Evolutionary conservation across 2,329 filamentous ascomycete genomes (phyloP).

Genomic region (Sporothrix luriei): DNA sequence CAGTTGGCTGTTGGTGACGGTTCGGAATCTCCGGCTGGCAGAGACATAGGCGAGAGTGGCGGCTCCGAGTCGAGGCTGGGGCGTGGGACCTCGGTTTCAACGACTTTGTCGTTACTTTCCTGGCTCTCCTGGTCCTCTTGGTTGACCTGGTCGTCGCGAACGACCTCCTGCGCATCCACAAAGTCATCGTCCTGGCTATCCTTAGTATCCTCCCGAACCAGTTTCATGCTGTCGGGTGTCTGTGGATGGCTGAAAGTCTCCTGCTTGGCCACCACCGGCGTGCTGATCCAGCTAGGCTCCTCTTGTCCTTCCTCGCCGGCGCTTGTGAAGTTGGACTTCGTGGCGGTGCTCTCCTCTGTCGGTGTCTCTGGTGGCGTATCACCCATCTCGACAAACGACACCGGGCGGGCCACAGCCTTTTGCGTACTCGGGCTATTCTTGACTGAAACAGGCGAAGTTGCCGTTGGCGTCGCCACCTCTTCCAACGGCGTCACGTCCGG

Average conservation of each 20-base stretch:
- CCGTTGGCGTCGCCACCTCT: neutral
- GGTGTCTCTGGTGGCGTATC: conserved; percentile 26
- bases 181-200: neutral
- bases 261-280: neutral
- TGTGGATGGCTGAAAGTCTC: neutral
- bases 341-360: neutral
- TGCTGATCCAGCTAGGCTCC: neutral
- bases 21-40: conserved; percentile 20
- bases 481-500: too few relatives aligned
- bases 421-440: neutral
- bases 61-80: neutral
- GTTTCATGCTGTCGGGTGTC: conserved; percentile 7
- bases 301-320: neutral
- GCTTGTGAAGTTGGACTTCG: too few relatives aligned
- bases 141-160: too few relatives aligned
- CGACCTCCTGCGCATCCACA: neutral
- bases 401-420: neutral
- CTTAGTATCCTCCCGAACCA: neutral
- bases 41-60: conserved; percentile 19
- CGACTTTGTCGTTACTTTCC: neutral
- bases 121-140: neutral
- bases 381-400: neutral
- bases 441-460: neutral
- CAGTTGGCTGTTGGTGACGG: conserved; percentile 34
- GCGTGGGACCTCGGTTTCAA: neutral